Conservation (phyloP, 768 basidiomycete species). For the Leccinum subgranulosum region DNA sequence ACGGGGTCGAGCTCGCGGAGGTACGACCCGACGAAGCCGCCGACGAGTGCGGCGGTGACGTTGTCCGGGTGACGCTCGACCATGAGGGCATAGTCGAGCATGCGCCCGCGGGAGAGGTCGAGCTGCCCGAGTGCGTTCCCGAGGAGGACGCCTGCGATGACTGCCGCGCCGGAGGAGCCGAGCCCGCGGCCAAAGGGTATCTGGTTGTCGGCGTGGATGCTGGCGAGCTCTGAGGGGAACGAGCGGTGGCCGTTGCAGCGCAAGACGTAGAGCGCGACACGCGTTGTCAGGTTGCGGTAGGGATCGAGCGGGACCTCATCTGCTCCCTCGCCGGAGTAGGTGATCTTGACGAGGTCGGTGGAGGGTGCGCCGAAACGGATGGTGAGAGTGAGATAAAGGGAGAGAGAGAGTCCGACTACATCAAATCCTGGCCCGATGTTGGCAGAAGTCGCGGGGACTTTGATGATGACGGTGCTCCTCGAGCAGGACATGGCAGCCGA, state of each 20-base stretch:
- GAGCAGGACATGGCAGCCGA: slow-evolving; percentile 16
- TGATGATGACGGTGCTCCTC: slow-evolving; percentile 56
- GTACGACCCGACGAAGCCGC: slow-evolving; percentile 97
- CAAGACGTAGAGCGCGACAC: slow-evolving; percentile 96
- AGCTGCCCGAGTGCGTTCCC: slow-evolving; percentile 81
- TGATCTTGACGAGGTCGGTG: slow-evolving; percentile 57
- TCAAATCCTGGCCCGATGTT: slow-evolving; percentile 99
- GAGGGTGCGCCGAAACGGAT: slow-evolving; percentile 45
- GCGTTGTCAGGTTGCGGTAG: slow-evolving; percentile 96
- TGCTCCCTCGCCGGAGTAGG: slow-evolving; percentile 86
- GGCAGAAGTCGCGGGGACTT: slow-evolving; percentile 94
- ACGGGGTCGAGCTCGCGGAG: slow-evolving; percentile 81
- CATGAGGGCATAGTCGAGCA: slow-evolving; percentile 97
- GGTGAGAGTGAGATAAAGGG: slow-evolving; percentile 74
- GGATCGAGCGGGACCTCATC: slow-evolving; percentile 89
- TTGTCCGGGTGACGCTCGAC: slow-evolving; percentile 99
- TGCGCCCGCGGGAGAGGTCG: slow-evolving; percentile 60
- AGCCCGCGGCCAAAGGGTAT: slow-evolving; percentile 98
- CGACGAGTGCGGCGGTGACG: slow-evolving; percentile 94
- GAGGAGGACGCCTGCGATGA: slow-evolving; percentile 93
- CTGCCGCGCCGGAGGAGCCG: slow-evolving; percentile 98
- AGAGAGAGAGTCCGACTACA: slow-evolving; percentile 96
- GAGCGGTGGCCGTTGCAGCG: slow-evolving; percentile 74
- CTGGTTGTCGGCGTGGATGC: slow-evolving; percentile 81
- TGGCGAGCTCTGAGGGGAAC: slow-evolving; percentile 69